These are phyloP conservation scores for Herpetomonas muscarum DNA, from an alignment of 208 protist species.

Conservation along the genomic window DNA sequence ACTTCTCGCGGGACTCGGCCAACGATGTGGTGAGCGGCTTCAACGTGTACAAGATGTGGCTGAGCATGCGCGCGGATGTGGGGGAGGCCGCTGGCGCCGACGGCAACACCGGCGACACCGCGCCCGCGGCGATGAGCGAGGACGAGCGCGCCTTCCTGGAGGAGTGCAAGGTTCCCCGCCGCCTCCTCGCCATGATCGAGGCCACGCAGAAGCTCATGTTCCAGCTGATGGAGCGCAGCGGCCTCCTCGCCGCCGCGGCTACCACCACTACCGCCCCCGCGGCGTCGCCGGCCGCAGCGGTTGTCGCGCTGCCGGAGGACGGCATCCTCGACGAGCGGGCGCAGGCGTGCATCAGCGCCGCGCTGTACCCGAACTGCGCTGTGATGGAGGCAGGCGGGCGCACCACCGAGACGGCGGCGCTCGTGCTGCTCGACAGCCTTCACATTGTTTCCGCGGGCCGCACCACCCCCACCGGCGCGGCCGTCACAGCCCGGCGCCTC, in stretches of 20 bases:
- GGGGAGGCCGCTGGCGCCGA: constrained; percentile 10
- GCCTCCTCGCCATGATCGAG: constrained; percentile 32
- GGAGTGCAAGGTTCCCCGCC: constrained; percentile 44
- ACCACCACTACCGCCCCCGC: constrained; percentile 1
- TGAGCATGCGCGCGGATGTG: constrained; percentile 19
- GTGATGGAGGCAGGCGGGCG: constrained; percentile 38
- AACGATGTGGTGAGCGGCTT: constrained; percentile 68
- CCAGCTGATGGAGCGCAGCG: constrained; percentile 1
- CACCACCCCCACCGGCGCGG: constrained; percentile 6
- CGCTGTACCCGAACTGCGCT: constrained; percentile 66
- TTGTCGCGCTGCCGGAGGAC: constrained; percentile 35
- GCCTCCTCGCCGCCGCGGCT: neutral
- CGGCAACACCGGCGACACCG: too few species aligned
- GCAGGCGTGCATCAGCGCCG: constrained; percentile 55
- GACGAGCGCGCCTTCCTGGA: constrained; percentile 35
- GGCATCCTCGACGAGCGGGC: constrained; percentile 28
- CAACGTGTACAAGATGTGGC: constrained; percentile 83
- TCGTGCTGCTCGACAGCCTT: constrained; percentile 17
- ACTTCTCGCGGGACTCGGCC: constrained; percentile 62
- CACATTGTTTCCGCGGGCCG: constrained; percentile 7
- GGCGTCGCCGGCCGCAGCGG: constrained; percentile 9
- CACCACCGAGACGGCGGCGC: constrained; percentile 1
- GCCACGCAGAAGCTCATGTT: constrained; percentile 25
- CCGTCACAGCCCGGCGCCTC: constrained; percentile 16
- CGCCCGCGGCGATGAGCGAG: neutral